phyloP scores from a whole-genome alignment of 441 rosid species.

The Gossypium trilobum region DNA sequence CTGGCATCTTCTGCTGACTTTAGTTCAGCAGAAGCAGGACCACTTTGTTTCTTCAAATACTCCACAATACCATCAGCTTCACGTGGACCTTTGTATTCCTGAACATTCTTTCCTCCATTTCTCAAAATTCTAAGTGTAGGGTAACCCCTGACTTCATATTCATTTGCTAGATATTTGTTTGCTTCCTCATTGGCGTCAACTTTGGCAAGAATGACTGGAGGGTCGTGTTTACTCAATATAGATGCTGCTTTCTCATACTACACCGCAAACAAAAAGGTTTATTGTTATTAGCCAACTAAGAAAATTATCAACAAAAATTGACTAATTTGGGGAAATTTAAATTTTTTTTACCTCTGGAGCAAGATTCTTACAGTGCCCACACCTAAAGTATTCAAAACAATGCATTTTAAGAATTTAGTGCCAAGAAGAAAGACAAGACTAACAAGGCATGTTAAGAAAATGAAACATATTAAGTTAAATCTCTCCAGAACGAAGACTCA shows the following conservation, averaged over 20 bases:
- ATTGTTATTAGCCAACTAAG: background rate
- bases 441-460: background rate
- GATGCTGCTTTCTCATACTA: conserved; percentile 94
- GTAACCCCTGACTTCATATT: conserved; percentile 61
- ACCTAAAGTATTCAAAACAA: conserved; percentile 35
- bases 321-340: background rate
- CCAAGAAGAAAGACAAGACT: background rate
- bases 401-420: background rate
- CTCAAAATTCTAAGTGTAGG: conserved; percentile 82
- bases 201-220: conserved; percentile 66
- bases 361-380: conserved; percentile 90
- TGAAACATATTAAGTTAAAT: background rate
- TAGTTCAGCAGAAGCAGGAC: conserved; percentile 82
- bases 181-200: conserved; percentile 76
- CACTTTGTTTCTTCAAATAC: conserved; percentile 74
- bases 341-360: conserved; percentile 71
- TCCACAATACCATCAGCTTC: conserved; percentile 84
- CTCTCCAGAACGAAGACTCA: background rate
- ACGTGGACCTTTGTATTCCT: conserved; percentile 86
- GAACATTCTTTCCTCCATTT: conserved; percentile 65
- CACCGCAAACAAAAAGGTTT: background rate
- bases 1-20: conserved; percentile 59
- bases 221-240: conserved; percentile 52
- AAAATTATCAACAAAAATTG: background rate
- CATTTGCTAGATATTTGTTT: conserved; percentile 55